Evolutionary conservation across 148 eudicot species (phyloP).

Genomic region (Cornus florida): DNA sequence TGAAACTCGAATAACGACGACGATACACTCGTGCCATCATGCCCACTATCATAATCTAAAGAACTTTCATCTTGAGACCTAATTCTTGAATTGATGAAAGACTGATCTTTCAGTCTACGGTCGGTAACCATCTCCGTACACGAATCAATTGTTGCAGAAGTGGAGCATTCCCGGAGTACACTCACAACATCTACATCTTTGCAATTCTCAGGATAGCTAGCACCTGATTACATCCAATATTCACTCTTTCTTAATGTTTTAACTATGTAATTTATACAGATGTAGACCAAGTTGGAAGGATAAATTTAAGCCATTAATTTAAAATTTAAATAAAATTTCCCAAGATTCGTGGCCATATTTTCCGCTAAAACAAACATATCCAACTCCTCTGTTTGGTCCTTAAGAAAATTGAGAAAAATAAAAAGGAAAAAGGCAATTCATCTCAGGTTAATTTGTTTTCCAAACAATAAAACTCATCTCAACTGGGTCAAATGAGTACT

Average conservation of each 20-base stretch:
- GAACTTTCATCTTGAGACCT: slow-evolving; percentile 40
- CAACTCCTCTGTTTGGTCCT: background rate
- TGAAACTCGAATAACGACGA: slow-evolving; percentile 65
- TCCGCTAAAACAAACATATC: background rate
- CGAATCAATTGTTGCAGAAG: slow-evolving; percentile 14
- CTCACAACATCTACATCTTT: slow-evolving; percentile 41
- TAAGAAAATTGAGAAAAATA: background rate
- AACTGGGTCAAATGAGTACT: background rate
- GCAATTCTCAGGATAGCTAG: slow-evolving; percentile 27
- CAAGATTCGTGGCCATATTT: background rate
- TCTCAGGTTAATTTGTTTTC: background rate
- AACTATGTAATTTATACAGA: background rate
- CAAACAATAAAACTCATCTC: background rate
- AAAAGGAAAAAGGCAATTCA: too few species aligned
- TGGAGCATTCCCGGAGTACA: slow-evolving; percentile 16
- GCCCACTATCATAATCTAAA: slow-evolving; percentile 40
- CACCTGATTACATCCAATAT: slow-evolving; percentile 12
- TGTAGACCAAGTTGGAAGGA: background rate
- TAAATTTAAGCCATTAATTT: too few species aligned
- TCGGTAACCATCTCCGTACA: slow-evolving; percentile 10
- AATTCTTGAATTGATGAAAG: slow-evolving; percentile 22
- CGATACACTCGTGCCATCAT: slow-evolving; percentile 30
- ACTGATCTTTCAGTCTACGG: slow-evolving; percentile 14
- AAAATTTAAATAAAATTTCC: too few species aligned
- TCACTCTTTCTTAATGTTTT: background rate